Evolutionary conservation across 2,329 filamentous ascomycete species (phyloP), one percentile per base, ranked within the genome.

Genomic region (Pseudogymnoascus sp.): DNA sequence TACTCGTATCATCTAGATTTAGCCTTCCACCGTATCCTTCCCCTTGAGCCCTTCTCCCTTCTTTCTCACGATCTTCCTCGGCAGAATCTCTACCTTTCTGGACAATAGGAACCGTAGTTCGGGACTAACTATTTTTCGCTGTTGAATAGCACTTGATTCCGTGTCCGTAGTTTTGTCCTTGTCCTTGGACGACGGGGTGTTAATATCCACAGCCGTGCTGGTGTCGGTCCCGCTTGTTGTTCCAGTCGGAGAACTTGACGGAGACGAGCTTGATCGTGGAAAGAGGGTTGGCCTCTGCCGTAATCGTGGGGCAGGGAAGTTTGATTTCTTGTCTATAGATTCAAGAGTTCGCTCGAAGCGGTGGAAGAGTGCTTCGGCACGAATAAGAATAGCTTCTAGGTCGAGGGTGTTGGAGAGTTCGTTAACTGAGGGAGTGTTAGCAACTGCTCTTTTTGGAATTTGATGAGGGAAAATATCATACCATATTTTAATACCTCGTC

Each of bases 401-500:
- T 99, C 94, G 69, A 99, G 97, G 1, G 88, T 95, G 64, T 88
- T 88, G 4, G 90, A 95, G 1, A 99, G 82, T 71, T 99, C 94
- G 70, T 99, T 99, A 68, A 99, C 90, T 94, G 59, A 10, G 6
- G 10, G 28, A 18, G 12, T 18, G 56, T 64, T 64, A 64, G 64
- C 57, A n/a, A 61, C 59, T 30, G 30, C 5, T 26, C 7, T 6
- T 6, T 21, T 12, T 34, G 7, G 21, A 48, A 5, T 19, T 9
- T 13, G 35, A 21, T 1, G 41, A 13, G 15, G 35, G 3, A 26
- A 26, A 5, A 18, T 21, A 26, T 77, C 86, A 60, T 81, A 92
- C 89, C 81, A 70, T 97, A 99, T 78, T 99, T 99, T 26, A 99
- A 76, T 30, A 99, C 90, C 73, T 99, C 95, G 65, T 99, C 94